Percentiles rank a stretch among this genome's conserved stretches.
Conservation (phyloP, 352 stramenopile genomes). For the Pythium myriotylum region DNA sequence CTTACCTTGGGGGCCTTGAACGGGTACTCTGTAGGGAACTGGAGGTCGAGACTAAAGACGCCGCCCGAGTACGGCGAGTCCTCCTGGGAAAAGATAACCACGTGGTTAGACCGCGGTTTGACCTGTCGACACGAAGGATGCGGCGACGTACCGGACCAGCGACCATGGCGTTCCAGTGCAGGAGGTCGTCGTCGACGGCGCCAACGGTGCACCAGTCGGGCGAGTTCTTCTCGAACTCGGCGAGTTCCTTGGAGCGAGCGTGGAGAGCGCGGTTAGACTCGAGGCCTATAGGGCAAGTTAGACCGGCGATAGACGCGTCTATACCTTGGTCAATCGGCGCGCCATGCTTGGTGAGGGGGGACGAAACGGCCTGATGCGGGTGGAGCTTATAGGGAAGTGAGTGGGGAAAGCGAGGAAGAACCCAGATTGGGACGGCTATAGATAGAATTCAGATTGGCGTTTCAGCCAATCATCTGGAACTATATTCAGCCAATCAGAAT, state of each 20-base stretch:
- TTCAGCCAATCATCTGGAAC: conserved; percentile 7
- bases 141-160: conserved; percentile 72
- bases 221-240: conserved; percentile 89
- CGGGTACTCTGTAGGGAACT: conserved; percentile 97
- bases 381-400: background rate
- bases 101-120: background rate
- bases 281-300: background rate
- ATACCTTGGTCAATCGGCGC: conserved; percentile 81
- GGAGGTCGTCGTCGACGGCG: conserved; percentile 85
- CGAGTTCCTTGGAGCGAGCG: conserved; percentile 58
- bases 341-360: conserved; percentile 46
- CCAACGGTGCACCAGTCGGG: conserved; percentile 89
- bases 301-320: background rate
- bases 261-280: conserved; percentile 1
- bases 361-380: conserved; percentile 1
- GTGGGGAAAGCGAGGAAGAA: background rate
- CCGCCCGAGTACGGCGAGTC: conserved; percentile 86
- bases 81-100: conserved; percentile 43
- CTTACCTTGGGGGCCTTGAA: conserved; percentile 91
- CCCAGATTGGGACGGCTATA: conserved; percentile 15
- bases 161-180: conserved; percentile 92
- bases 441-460: conserved; percentile 20
- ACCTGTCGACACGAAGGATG: background rate
- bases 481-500: conserved; percentile 5
- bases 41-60: conserved; percentile 94